phyloP scores from a whole-genome alignment of 2,329 filamentous ascomycete species.

The Trichothecium sympodiale region DNA sequence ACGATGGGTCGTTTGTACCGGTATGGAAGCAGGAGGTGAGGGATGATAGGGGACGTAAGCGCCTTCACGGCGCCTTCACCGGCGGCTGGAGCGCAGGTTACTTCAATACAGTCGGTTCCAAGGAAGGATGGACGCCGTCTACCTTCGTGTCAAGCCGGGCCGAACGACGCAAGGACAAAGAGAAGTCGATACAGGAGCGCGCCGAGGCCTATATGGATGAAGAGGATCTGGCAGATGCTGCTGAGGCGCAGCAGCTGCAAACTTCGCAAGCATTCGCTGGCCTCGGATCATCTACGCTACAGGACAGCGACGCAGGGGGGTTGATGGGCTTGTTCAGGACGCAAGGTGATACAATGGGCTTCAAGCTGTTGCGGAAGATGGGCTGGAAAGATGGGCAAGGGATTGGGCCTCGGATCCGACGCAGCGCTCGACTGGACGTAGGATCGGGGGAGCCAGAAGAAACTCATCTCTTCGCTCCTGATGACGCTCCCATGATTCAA shows the following conservation, averaged over 20 bases:
- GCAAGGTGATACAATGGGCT: slow-evolving; percentile 74
- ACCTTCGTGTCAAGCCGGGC: slow-evolving; percentile 84
- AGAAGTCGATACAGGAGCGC: slow-evolving; percentile 45
- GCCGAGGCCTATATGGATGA: slow-evolving; percentile 96
- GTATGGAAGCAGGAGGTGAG: slow-evolving; percentile 98
- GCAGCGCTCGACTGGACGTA: slow-evolving; percentile 55
- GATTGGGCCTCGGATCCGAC: slow-evolving; percentile 73
- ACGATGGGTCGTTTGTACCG: slow-evolving; percentile 86
- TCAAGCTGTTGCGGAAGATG: slow-evolving; percentile 80
- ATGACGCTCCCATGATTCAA: slow-evolving; percentile 59
- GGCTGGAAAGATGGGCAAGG: slow-evolving; percentile 94
- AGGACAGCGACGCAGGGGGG: slow-evolving; percentile 27
- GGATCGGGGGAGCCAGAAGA: slow-evolving; percentile 22
- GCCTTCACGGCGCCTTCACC: slow-evolving; percentile 91
- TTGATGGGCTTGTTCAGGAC: slow-evolving; percentile 63
- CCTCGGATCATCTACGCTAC: slow-evolving; percentile 55
- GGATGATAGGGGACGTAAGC: slow-evolving; percentile 81
- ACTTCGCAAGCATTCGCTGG: slow-evolving; percentile 66
- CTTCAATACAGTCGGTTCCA: slow-evolving; percentile 96
- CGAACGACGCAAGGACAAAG: slow-evolving; percentile 59
- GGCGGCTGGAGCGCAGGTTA: slow-evolving; percentile 96
- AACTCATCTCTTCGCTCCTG: slow-evolving; percentile 73
- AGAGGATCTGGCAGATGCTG: slow-evolving; percentile 80
- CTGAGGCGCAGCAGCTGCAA: slow-evolving; percentile 64
- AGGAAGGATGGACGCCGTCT: slow-evolving; percentile 92